Evolutionary conservation across 2,329 filamentous ascomycete species (phyloP).

Genomic region (Shiraia bambusicola): DNA sequence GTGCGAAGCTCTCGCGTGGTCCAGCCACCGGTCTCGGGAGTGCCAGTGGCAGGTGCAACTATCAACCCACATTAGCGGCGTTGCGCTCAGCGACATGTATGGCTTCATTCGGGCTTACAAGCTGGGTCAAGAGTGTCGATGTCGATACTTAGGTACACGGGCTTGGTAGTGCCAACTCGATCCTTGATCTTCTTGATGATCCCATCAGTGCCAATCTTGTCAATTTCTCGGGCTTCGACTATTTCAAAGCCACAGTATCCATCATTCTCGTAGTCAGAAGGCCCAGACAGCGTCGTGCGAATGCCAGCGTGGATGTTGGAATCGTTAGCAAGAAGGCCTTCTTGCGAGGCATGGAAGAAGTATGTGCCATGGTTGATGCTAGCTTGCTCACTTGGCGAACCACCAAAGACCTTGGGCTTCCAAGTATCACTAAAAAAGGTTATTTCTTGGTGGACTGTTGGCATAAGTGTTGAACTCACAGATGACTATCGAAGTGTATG

Average conservation of each 20-base stretch:
- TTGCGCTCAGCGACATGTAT: background rate
- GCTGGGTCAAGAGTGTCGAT: slow-evolving; percentile 88
- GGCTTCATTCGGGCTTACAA: slow-evolving; percentile 50
- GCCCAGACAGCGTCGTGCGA: slow-evolving; percentile 75
- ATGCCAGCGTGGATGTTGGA: slow-evolving; percentile 87
- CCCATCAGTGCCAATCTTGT: slow-evolving; percentile 67
- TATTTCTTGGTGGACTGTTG: slow-evolving; percentile 11
- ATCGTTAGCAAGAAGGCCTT: slow-evolving; percentile 78
- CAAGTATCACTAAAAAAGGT: slow-evolving; percentile 54
- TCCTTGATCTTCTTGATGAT: slow-evolving; percentile 78
- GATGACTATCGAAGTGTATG: slow-evolving; percentile 64
- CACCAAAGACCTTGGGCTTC: slow-evolving; percentile 85
- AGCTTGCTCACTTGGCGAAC: slow-evolving; percentile 72
- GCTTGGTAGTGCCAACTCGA: slow-evolving; percentile 70
- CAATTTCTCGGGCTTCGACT: slow-evolving; percentile 72
- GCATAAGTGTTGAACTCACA: slow-evolving; percentile 40
- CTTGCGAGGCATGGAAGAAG: slow-evolving; percentile 79
- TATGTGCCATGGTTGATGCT: slow-evolving; percentile 86
- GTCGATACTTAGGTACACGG: slow-evolving; percentile 81
- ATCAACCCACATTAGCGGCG: slow-evolving; percentile 6
- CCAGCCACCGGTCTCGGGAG: slow-evolving; percentile 76
- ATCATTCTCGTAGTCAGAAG: slow-evolving; percentile 81
- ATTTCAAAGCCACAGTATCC: slow-evolving; percentile 84
- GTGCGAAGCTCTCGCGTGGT: slow-evolving; percentile 71
- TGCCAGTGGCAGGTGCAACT: slow-evolving; percentile 73